A percentile compares a stretch with the other conserved stretches of the same genome.
Evolutionary conservation across 2,329 filamentous ascomycete genomes (phyloP).

Genomic region (Knufia fluminis): DNA sequence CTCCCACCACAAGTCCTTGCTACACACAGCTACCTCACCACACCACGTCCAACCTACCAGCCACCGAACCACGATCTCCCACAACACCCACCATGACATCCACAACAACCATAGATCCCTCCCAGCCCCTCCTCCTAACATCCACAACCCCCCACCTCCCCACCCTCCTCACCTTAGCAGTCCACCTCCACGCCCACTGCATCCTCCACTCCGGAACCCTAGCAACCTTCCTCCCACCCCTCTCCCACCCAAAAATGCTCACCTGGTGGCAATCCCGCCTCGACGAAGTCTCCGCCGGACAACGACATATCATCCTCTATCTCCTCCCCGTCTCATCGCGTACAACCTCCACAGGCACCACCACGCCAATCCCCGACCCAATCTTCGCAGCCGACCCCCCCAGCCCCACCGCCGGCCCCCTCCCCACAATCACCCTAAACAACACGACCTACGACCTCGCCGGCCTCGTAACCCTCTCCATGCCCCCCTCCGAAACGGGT

Average conservation of each 20-base stretch:
- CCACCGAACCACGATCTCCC: background rate
- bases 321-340: constrained; percentile 26
- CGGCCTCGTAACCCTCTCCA: constrained; percentile 48
- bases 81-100: too few species aligned
- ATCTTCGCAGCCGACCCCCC: background rate
- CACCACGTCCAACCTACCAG: background rate
- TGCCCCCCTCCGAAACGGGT: constrained; percentile 47
- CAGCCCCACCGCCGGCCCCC: constrained; percentile 24
- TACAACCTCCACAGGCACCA: constrained; percentile 26
- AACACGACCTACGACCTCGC: constrained; percentile 25
- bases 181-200: constrained; percentile 50
- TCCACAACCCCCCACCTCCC: constrained; percentile 8
- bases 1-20: too few species aligned
- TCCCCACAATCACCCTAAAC: background rate
- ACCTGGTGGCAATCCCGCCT: constrained; percentile 49
- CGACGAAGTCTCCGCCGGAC: constrained; percentile 38
- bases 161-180: constrained; percentile 45
- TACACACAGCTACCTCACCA: background rate
- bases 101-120: background rate
- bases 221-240: constrained; percentile 51
- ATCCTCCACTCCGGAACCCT: constrained; percentile 50
- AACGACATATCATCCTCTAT: constrained; percentile 46
- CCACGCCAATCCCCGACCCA: constrained; percentile 36
- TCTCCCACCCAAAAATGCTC: constrained; percentile 48
- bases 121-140: constrained; percentile 8